Evolutionary conservation across 257 asterid species (phyloP).

Genomic region (Perilla frutescens): DNA sequence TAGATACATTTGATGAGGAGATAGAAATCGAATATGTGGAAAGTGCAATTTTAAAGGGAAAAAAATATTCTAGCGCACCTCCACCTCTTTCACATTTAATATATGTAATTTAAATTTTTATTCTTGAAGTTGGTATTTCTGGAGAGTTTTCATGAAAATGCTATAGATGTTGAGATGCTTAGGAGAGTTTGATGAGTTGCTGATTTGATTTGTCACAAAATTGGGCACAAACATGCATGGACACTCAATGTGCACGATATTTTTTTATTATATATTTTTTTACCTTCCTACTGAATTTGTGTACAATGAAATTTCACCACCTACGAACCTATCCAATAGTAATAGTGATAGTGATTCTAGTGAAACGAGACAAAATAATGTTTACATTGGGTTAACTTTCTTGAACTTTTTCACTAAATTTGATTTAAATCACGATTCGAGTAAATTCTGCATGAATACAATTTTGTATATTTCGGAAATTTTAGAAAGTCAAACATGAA

Average conservation of each 20-base stretch:
- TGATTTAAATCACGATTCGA: neutral
- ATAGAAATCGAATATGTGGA: too few relatives aligned
- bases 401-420: conserved; percentile 1
- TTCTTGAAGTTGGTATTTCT: neutral
- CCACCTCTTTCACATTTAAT: neutral
- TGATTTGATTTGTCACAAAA: conserved; percentile 45
- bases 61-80: too few relatives aligned
- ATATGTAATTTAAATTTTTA: neutral
- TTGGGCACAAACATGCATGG: conserved; percentile 31
- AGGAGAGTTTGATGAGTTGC: conserved; percentile 32
- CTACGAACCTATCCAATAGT: conserved; percentile 18
- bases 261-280: conserved; percentile 28
- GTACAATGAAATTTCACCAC: conserved; percentile 30
- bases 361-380: neutral
- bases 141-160: conserved; percentile 33
- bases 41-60: too few relatives aligned
- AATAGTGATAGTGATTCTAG: neutral
- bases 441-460: neutral
- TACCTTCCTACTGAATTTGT: conserved; percentile 21
- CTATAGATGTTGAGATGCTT: conserved; percentile 27
- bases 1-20: too few relatives aligned
- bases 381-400: neutral
- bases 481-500: conserved; percentile 15
- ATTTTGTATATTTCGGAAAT: neutral
- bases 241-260: conserved; percentile 41